Evolutionary conservation across 164 flowering plant species (phyloP).

Genomic region (Vitis cinerea): DNA sequence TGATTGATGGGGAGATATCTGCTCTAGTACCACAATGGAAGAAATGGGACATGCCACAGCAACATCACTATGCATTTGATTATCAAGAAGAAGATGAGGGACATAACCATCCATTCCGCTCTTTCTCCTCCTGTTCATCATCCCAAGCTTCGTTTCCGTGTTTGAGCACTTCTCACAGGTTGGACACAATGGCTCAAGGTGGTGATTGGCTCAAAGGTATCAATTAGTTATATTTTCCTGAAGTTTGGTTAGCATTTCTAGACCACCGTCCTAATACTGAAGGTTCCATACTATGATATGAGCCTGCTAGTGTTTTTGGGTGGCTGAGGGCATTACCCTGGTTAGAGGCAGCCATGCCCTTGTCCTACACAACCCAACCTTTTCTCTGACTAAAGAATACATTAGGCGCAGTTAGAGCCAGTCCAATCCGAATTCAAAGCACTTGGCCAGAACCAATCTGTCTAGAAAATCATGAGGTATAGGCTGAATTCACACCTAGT

Average conservation of each 20-base stretch:
- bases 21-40: conserved; percentile 49
- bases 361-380: too few species aligned
- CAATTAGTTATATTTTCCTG: not conserved
- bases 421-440: too few species aligned
- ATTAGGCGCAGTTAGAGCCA: too few species aligned
- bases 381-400: too few species aligned
- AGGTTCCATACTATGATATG: too few species aligned
- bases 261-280: not conserved
- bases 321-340: too few species aligned
- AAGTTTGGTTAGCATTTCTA: not conserved
- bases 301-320: too few species aligned
- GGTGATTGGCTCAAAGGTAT: conserved; percentile 40
- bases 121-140: conserved; percentile 46
- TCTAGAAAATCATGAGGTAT: too few species aligned
- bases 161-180: conserved; percentile 8
- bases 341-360: too few species aligned
- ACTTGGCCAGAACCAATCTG: too few species aligned
- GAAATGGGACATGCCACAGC: conserved; percentile 17
- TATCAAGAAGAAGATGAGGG: conserved; percentile 34
- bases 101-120: conserved; percentile 20
- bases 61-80: conserved; percentile 18
- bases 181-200: conserved; percentile 10
- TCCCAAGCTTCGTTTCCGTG: conserved; percentile 43
- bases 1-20: conserved; percentile 58
- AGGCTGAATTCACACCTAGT: too few species aligned